Conservation (phyloP, 2,329 filamentous ascomycete genomes). For the Tolypocladium capitatum region DNA sequence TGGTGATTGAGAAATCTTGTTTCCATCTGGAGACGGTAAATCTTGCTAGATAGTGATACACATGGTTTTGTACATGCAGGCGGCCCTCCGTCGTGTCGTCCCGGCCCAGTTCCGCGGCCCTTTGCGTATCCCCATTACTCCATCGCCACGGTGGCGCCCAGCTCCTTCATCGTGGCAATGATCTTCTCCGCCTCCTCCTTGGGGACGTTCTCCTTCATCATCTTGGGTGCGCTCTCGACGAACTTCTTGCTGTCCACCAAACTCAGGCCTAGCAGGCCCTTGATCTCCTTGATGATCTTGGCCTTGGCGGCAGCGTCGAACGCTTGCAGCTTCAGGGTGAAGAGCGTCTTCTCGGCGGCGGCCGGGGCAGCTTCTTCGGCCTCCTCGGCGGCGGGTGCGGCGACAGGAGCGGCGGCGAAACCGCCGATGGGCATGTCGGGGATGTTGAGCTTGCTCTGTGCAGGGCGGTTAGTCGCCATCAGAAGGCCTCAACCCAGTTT, state of each 20-base stretch:
- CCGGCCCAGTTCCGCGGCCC: slow-evolving; percentile 4
- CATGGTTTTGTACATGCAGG: slow-evolving; percentile 25
- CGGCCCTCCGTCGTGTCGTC: slow-evolving; percentile 19
- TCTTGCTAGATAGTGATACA: slow-evolving; percentile 22
- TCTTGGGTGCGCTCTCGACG: slow-evolving; percentile 93
- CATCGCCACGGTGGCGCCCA: slow-evolving; percentile 82
- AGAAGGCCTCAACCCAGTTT: slow-evolving; percentile 5
- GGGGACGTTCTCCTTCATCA: slow-evolving; percentile 96
- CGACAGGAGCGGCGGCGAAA: slow-evolving; percentile 59
- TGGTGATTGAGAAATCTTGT: not conserved
- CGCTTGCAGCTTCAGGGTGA: slow-evolving; percentile 85
- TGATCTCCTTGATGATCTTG: slow-evolving; percentile 99
- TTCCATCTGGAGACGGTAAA: not conserved
- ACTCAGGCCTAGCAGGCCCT: slow-evolving; percentile 84
- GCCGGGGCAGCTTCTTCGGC: slow-evolving; percentile 79
- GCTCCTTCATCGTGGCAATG: slow-evolving; percentile 79
- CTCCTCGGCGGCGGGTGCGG: slow-evolving; percentile 57
- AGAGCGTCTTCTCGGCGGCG: slow-evolving; percentile 91
- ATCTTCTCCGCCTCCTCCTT: slow-evolving; percentile 99
- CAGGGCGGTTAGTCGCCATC: not conserved
- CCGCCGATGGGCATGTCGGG: slow-evolving; percentile 92
- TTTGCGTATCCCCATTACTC: slow-evolving; percentile 46
- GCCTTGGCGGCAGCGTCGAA: slow-evolving; percentile 86
- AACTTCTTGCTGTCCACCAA: slow-evolving; percentile 99
- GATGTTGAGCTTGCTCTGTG: slow-evolving; percentile 84